Evolutionary conservation across 495 filamentous ascomycete species (phyloP), one percentile per base, ranked within the genome.

Genomic region (Trichocladium antarcticum): DNA sequence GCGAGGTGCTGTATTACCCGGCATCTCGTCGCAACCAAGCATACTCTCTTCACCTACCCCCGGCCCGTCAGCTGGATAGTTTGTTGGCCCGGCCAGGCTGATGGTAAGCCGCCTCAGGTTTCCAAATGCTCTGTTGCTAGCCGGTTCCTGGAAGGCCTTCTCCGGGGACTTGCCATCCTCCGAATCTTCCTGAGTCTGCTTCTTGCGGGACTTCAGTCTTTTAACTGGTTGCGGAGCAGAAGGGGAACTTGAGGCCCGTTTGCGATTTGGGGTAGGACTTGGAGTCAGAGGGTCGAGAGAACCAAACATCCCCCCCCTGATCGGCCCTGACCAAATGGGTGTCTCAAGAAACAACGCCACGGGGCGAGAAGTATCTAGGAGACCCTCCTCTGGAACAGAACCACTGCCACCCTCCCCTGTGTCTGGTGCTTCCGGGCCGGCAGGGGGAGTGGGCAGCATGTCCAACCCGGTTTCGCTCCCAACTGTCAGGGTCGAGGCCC

Each of bases 331-430:
- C 22, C 34, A n/a, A 5, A 17, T 0, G 0, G 45, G 38, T 5
- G 31, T 34, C 1, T 39, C 37, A 14, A 24, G 36, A 14, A 32
- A 16, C 19, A 3, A 15, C 20, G 88, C 81, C 69, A 24, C 29
- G n/a, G 82, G 80, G 74, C 87, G 87, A 77, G 82, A 82, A 66
- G 86, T 88, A 74, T 89, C 87, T 70, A 87, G 80, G 72, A 94
- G 75, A 76, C 85, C 92, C 70, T 86, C 92, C 69, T 37, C 50
- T 4, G 10, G 5, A 19, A 24, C 20, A 28, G 16, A 16, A 6
- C 19, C 39, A 24, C 28, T 47, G 5, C 2, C 19, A 11, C 38
- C 37, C 16, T 22, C 31, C 11, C 41, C 20, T 15, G 10, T 21
- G 4, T 34, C 27, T 16, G n/a, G 37, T 42, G 12, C 35, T 21